Conservation (phyloP, 31 red algal genomes). For the Pterothamnion heteromorphum region DNA sequence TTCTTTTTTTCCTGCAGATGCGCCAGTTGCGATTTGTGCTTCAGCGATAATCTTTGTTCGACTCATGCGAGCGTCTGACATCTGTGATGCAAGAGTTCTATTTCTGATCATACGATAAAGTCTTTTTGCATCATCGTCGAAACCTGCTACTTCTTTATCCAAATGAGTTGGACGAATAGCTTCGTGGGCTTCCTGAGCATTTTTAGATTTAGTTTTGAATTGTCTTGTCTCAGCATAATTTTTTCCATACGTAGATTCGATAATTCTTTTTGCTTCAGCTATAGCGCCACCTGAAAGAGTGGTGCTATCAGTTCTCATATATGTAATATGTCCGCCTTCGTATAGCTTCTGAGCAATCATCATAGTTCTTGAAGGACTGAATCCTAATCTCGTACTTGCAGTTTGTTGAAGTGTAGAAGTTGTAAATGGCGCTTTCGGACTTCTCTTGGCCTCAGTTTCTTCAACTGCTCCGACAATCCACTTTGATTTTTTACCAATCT, state of each 20-base stretch:
- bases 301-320: constrained; percentile 95
- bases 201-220: constrained; percentile 58
- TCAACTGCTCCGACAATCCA: too few species aligned
- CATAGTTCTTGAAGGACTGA: constrained; percentile 71
- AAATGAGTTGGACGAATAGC: constrained; percentile 87
- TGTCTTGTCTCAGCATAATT: constrained; percentile 38
- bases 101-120: constrained; percentile 80
- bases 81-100: constrained; percentile 85
- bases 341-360: constrained; percentile 85
- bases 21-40: neutral
- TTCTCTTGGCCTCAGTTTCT: neutral
- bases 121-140: constrained; percentile 39
- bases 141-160: constrained; percentile 27
- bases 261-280: constrained; percentile 45
- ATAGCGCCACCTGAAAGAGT: constrained; percentile 65
- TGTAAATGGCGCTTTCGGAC: constrained; percentile 71
- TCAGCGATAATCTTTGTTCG: constrained; percentile 59
- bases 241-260: constrained; percentile 59
- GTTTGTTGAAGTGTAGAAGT: constrained; percentile 96
- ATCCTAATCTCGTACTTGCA: constrained; percentile 59
- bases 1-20: neutral
- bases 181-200: constrained; percentile 90
- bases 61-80: constrained; percentile 64
- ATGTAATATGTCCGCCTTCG: constrained; percentile 87
- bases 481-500: too few species aligned